A percentile compares a stretch with the other conserved stretches of the same genome.
These are phyloP conservation scores for Talaromyces pinophilus DNA, from an alignment of 2,329 filamentous ascomycete species.

Conservation along the genomic window DNA sequence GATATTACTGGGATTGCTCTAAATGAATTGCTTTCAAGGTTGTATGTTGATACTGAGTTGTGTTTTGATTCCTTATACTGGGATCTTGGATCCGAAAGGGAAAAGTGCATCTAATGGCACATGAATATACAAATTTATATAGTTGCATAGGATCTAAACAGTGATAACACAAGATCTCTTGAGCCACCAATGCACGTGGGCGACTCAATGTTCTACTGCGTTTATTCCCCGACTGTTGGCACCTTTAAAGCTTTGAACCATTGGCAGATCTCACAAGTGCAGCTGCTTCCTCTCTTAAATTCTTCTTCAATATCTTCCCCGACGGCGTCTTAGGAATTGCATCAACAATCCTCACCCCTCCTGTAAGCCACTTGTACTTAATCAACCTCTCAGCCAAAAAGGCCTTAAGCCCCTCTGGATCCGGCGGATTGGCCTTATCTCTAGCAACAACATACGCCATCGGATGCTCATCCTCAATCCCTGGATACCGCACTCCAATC, in stretches of 20 bases:
- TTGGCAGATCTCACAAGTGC: background rate
- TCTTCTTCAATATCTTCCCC: slow-evolving; percentile 50
- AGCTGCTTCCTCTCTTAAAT: background rate
- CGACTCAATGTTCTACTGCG: background rate
- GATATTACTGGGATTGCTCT: background rate
- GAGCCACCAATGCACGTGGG: background rate
- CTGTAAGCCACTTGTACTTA: slow-evolving; percentile 55
- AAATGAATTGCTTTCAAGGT: background rate
- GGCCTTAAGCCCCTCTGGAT: slow-evolving; percentile 42
- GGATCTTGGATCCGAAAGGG: background rate
- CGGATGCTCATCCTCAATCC: slow-evolving; percentile 43
- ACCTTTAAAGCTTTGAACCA: background rate
- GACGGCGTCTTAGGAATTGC: slow-evolving; percentile 59
- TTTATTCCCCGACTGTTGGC: background rate
- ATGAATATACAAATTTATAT: background rate
- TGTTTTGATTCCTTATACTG: background rate
- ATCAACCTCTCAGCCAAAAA: slow-evolving; percentile 46
- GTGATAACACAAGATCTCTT: background rate
- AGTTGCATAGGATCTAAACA: background rate
- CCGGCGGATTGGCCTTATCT: slow-evolving; percentile 33
- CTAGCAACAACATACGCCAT: slow-evolving; percentile 50
- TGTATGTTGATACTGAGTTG: background rate
- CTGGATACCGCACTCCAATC: slow-evolving; percentile 25
- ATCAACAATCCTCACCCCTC: slow-evolving; percentile 57
- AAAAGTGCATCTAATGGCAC: background rate